A percentile compares a stretch with the other conserved stretches of the same genome.
Evolutionary conservation across 306 rosid genomes (phyloP).

Genomic region (Cotoneaster glaucophyllus): DNA sequence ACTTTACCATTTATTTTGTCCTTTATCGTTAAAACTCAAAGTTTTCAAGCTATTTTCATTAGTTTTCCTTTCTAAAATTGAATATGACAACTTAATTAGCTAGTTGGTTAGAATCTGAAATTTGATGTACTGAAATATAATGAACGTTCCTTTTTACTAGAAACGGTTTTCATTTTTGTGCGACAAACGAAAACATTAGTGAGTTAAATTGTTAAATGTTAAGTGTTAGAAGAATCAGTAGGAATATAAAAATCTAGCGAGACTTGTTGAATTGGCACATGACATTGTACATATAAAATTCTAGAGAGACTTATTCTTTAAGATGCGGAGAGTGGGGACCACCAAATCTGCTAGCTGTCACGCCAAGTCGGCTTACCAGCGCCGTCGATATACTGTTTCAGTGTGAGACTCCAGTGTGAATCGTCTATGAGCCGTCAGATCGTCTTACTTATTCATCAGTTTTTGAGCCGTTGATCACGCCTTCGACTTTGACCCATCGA

Average conservation of each 20-base stretch:
- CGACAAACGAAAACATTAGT: too few relatives aligned
- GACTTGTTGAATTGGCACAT: too few relatives aligned
- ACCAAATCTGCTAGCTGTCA: constrained; percentile 19
- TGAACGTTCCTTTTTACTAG: neutral
- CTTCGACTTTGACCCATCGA: neutral
- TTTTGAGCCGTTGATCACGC: constrained; percentile 8
- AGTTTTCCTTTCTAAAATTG: too few relatives aligned
- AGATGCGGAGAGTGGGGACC: constrained; percentile 3
- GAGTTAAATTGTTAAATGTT: too few relatives aligned
- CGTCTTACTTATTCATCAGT: neutral
- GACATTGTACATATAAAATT: neutral
- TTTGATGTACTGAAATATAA: neutral
- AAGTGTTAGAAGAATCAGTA: too few relatives aligned
- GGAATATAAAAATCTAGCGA: too few relatives aligned
- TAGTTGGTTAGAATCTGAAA: too few relatives aligned
- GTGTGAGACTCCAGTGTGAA: neutral
- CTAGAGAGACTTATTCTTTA: neutral
- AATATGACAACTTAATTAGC: too few relatives aligned
- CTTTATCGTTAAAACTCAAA: too few relatives aligned
- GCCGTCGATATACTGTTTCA: constrained; percentile 22
- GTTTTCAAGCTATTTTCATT: too few relatives aligned
- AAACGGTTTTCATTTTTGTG: too few relatives aligned
- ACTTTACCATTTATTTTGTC: too few relatives aligned
- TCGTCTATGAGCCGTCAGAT: neutral
- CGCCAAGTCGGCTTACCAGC: constrained; percentile 17